Percentiles rank a stretch among this genome's conserved stretches.
These are phyloP conservation scores for Malus sylvestris DNA, from an alignment of 306 rosid species.

Conservation along the genomic window DNA sequence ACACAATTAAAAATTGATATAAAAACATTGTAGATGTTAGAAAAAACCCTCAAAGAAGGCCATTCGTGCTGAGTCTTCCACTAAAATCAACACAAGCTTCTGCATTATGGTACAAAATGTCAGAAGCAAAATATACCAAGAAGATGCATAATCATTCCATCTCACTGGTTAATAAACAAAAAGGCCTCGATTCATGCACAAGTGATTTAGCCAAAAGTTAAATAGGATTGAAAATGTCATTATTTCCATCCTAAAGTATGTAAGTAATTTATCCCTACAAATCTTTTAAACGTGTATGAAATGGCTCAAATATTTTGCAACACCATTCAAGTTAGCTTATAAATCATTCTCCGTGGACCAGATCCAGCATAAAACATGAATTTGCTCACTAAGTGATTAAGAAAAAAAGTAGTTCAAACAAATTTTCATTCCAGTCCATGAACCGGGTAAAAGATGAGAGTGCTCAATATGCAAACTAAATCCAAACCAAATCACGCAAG, in stretches of 20 bases:
- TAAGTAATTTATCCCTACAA: not conserved
- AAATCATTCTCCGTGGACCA: not conserved
- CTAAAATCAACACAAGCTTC: constrained; percentile 7
- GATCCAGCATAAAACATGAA: not conserved
- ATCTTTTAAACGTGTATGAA: not conserved
- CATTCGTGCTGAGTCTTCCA: constrained; percentile 3
- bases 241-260: not conserved
- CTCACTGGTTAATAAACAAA: not conserved
- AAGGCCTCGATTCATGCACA: not conserved
- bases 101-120: constrained; percentile 1
- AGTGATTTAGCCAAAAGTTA: not conserved
- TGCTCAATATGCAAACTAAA: not conserved
- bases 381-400: not conserved
- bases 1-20: not conserved
- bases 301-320: not conserved
- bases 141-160: not conserved
- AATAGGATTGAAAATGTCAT: not conserved
- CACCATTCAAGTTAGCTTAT: not conserved
- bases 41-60: constrained; percentile 4
- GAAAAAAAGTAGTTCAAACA: not conserved
- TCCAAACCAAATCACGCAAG: not conserved
- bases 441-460: not conserved
- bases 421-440: not conserved
- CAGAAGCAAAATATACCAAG: not conserved
- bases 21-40: not conserved